Conservation (phyloP, 2,329 filamentous ascomycete species). For the Clonostachys rhizophaga region DNA sequence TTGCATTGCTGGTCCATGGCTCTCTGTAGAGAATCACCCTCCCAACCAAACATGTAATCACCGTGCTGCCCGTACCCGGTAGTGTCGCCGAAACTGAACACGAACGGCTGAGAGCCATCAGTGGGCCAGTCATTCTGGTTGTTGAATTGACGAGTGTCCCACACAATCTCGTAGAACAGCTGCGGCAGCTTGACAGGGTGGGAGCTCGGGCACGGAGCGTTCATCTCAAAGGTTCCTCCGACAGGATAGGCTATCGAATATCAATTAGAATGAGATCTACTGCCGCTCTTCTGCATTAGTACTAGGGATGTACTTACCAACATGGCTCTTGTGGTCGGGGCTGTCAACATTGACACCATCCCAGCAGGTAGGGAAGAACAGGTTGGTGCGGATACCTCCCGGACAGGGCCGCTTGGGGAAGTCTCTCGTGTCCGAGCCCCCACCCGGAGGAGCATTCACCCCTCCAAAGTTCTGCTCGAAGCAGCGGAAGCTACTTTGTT, state of each 20-base stretch:
- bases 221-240: conserved; percentile 17
- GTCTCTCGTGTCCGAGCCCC: conserved; percentile 10
- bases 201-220: conserved; percentile 25
- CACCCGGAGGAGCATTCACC: neutral
- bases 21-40: conserved; percentile 59
- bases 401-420: conserved; percentile 28
- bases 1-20: conserved; percentile 48
- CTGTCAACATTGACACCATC: conserved; percentile 59
- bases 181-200: conserved; percentile 61
- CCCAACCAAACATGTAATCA: conserved; percentile 80
- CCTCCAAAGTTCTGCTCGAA: conserved; percentile 14
- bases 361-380: conserved; percentile 62
- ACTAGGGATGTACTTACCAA: conserved; percentile 31
- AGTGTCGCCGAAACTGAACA: conserved; percentile 16
- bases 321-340: conserved; percentile 55
- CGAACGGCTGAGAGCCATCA: conserved; percentile 26
- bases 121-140: conserved; percentile 29
- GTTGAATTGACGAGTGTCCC: conserved; percentile 63
- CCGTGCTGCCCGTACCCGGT: conserved; percentile 71
- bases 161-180: conserved; percentile 85
- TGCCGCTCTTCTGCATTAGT: neutral
- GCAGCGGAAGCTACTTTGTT: conserved; percentile 30
- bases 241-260: conserved; percentile 11
- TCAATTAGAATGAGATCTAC: conserved; percentile 7
- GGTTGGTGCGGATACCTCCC: conserved; percentile 35